Percentiles rank a stretch among this genome's conserved stretches.
Evolutionary conservation across 2,329 filamentous ascomycete species (phyloP).

Genomic region (Pyrenophora seminiperda): DNA sequence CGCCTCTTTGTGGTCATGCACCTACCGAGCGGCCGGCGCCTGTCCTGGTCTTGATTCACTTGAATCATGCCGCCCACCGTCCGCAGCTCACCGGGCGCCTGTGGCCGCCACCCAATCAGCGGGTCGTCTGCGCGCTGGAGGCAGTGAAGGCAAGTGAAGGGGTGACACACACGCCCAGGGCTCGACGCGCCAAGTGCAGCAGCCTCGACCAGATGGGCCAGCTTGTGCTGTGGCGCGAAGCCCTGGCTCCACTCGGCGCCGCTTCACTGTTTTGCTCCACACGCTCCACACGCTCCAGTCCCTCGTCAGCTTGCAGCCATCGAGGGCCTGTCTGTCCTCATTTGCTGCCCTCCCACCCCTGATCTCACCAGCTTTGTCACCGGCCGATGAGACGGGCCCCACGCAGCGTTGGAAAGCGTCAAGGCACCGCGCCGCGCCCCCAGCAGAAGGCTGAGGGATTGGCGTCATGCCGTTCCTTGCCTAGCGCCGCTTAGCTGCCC

Average conservation of each 20-base stretch:
- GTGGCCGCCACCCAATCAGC: constrained; percentile 27
- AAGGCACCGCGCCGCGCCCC: constrained; percentile 36
- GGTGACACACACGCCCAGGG: constrained; percentile 34
- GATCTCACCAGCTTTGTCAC: constrained; percentile 18
- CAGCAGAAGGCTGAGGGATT: constrained; percentile 33
- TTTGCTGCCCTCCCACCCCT: constrained; percentile 11
- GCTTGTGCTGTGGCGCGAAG: constrained; percentile 19
- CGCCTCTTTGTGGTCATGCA: constrained; percentile 31
- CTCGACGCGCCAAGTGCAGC: constrained; percentile 39
- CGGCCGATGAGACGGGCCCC: constrained; percentile 11
- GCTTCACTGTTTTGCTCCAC: no score
- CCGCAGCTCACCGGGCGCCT: constrained; percentile 34
- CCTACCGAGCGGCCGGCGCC: constrained; percentile 27
- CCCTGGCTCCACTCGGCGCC: constrained; percentile 16
- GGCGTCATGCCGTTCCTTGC: constrained; percentile 22
- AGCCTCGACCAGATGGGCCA: constrained; percentile 36
- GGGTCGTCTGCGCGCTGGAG: constrained; percentile 12
- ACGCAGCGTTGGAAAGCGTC: constrained; percentile 3
- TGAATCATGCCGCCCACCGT: constrained; percentile 31
- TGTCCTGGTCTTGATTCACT: constrained; percentile 29
- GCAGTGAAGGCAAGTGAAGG: constrained; percentile 4
- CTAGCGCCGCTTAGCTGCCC: constrained; percentile 19
- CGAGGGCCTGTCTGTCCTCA: constrained; percentile 25
- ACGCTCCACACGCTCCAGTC: constrained; percentile 29
- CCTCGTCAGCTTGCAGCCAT: constrained; percentile 29